These are phyloP conservation scores for Sugiyamaella japonica DNA, from an alignment of 1,139 yeast genomes.

Conservation along the genomic window DNA sequence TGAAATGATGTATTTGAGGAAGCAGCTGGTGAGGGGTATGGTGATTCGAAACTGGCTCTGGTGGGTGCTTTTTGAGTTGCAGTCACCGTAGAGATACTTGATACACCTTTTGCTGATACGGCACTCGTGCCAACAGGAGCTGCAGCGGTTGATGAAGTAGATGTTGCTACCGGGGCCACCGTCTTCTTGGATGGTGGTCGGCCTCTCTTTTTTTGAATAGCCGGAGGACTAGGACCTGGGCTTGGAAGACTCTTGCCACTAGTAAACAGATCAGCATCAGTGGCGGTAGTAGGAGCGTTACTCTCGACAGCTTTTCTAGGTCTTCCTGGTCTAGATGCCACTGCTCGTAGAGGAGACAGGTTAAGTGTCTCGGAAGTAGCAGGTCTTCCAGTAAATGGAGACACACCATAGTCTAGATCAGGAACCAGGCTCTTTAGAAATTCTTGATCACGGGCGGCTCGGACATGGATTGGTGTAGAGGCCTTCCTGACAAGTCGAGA, in stretches of 20 bases:
- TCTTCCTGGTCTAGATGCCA: slow-evolving; percentile 1
- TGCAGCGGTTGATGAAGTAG: neutral
- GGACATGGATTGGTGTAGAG: slow-evolving; percentile 8
- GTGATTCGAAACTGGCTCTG: neutral
- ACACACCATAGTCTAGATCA: slow-evolving; percentile 6
- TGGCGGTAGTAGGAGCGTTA: neutral
- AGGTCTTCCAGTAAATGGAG: slow-evolving; percentile 7
- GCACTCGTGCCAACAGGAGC: neutral
- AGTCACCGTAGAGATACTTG: neutral
- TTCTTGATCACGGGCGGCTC: slow-evolving; percentile 3
- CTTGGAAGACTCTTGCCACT: neutral
- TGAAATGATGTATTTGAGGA: neutral
- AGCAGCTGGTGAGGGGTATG: neutral
- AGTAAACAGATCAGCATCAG: neutral
- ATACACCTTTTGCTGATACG: neutral
- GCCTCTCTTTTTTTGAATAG: neutral
- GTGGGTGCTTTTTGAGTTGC: neutral
- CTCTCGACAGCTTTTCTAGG: neutral
- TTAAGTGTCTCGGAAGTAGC: neutral
- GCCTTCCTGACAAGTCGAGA: neutral
- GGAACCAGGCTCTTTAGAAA: slow-evolving; percentile 1
- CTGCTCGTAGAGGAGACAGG: neutral
- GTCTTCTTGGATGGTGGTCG: neutral
- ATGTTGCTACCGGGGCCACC: neutral
- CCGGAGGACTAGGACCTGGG: neutral